phyloP scores from a whole-genome alignment of 73 alveolate genomes.

The Effrenium voratum region DNA sequence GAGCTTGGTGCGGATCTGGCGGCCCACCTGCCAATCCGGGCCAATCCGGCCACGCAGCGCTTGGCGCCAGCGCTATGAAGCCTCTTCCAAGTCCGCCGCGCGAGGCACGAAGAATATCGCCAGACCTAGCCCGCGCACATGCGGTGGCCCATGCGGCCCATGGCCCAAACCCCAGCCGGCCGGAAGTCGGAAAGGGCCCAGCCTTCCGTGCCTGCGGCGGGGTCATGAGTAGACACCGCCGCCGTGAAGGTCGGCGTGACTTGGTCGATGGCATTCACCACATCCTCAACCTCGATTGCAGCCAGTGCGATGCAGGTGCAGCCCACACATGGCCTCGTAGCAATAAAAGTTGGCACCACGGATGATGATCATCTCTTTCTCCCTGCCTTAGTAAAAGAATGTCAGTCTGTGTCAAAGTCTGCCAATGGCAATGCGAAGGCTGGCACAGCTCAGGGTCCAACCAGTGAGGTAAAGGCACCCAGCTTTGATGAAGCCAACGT shows the following conservation, averaged over 20 bases:
- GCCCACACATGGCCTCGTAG: constrained; percentile 63
- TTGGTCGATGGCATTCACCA: constrained; percentile 42
- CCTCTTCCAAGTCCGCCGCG: constrained; percentile 65
- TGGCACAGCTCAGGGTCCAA: neutral
- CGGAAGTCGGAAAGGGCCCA: neutral
- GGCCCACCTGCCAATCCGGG: neutral
- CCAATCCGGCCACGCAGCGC: neutral
- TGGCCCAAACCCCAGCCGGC: neutral
- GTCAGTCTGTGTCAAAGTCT: neutral
- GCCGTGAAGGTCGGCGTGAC: constrained; percentile 89
- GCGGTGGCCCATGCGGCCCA: too few species aligned
- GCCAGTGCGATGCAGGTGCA: neutral
- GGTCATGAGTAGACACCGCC: constrained; percentile 77
- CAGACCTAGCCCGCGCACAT: constrained; percentile 6
- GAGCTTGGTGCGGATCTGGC: constrained; percentile 54
- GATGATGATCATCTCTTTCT: constrained; percentile 86
- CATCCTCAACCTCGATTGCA: constrained; percentile 47
- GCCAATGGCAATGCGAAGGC: too few species aligned
- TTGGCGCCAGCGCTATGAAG: neutral
- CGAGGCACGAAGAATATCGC: constrained; percentile 76
- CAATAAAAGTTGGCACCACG: constrained; percentile 91
- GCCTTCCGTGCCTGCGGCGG: constrained; percentile 76
- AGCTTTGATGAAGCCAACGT: constrained; percentile 70
- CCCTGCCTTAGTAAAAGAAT: constrained; percentile 34
- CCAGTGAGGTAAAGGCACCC: constrained; percentile 73